A percentile compares a stretch with the other conserved stretches of the same genome.
phyloP scores from a whole-genome alignment of 2,329 filamentous ascomycete species.

The Blumeria hordei region DNA sequence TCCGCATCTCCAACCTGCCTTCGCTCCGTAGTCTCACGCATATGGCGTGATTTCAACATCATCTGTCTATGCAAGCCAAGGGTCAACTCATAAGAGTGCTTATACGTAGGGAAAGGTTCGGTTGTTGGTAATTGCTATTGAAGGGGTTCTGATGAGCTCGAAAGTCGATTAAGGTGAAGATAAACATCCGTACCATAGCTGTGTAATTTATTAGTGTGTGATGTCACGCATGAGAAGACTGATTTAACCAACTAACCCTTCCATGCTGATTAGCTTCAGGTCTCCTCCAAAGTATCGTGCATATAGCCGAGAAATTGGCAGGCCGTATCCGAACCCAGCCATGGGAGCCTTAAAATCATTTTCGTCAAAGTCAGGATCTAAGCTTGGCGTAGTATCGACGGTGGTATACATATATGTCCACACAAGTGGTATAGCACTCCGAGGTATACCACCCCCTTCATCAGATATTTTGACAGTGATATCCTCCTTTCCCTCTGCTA shows the following conservation, averaged over 20 bases:
- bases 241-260: conserved; percentile 44
- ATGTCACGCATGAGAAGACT: not conserved
- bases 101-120: conserved; percentile 3
- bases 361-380: conserved; percentile 96
- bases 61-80: conserved; percentile 23
- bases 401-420: conserved; percentile 99
- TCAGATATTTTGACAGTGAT: conserved; percentile 98
- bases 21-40: conserved; percentile 54
- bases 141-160: conserved; percentile 82
- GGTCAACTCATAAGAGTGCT: conserved; percentile 38
- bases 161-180: conserved; percentile 86
- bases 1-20: conserved; percentile 80
- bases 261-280: conserved; percentile 95
- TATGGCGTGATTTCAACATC: conserved; percentile 22
- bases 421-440: conserved; percentile 84
- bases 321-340: conserved; percentile 94
- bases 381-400: conserved; percentile 77
- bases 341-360: conserved; percentile 98
- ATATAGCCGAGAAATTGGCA: conserved; percentile 84
- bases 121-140: conserved; percentile 41
- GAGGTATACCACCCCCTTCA: conserved; percentile 84
- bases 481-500: conserved; percentile 92
- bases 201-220: conserved; percentile 2
- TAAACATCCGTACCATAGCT: conserved; percentile 98
- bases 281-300: conserved; percentile 95